Evolutionary conservation across 2,329 filamentous ascomycete genomes (phyloP), one percentile per base, ranked within the genome.

Genomic region (Thielaviopsis euricoi): DNA sequence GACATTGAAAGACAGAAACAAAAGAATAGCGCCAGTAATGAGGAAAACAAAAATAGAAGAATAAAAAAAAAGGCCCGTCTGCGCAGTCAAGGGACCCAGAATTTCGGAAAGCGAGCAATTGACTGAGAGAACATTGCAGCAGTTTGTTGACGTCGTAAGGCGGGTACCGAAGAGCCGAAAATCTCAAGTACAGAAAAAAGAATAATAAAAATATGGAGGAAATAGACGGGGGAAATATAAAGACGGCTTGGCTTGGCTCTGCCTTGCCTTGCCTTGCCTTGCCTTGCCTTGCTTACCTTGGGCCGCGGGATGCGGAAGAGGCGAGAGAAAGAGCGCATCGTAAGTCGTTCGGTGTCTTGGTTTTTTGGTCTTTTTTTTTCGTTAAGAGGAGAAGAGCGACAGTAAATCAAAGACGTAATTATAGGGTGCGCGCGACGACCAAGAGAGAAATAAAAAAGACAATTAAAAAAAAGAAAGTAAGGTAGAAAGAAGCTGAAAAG

Each of bases 221-320:
- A 26, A 23, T n/a, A n/a, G 33, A 22, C 29, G n/a, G 22, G 15
- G 21, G 22, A 43, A 33, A 52, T 37, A 51, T 48, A 40, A 46
- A 21, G 60, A 60, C n/a, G n/a, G n/a, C n/a, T n/a, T n/a, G n/a
- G n/a, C n/a, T n/a, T n/a, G n/a, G n/a, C n/a, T n/a, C n/a, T n/a
- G n/a, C n/a, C n/a, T n/a, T n/a, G n/a, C n/a, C n/a, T n/a, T n/a
- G n/a, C n/a, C n/a, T n/a, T n/a, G n/a, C n/a, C n/a, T n/a, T n/a
- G n/a, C n/a, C n/a, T n/a, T n/a, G n/a, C n/a, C n/a, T 55, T 60
- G 61, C 68, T 64, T 67, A 73, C 71, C 68, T 71, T 70, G 17
- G 70, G 69, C 57, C 70, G 68, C 60, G 71, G 71, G 50, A 70
- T 63, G 62, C 71, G 70, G 61, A 73, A 58, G 10, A 58, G 61